phyloP scores from a whole-genome alignment of 495 filamentous ascomycete genomes.

The Penicillium bialowiezense region DNA sequence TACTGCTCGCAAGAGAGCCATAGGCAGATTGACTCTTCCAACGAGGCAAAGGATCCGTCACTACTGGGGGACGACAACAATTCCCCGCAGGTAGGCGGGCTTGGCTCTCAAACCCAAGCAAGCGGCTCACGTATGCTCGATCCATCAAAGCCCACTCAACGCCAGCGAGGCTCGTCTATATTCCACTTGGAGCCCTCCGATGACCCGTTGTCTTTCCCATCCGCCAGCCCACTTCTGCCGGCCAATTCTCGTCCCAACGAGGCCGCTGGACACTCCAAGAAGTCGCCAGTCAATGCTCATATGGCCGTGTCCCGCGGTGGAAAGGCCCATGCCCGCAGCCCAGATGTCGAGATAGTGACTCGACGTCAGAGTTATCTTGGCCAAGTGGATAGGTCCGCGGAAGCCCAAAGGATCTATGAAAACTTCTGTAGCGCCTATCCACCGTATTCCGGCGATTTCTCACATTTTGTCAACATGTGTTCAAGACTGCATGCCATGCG shows the following conservation, averaged over 20 bases:
- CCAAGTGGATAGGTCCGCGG: conserved; percentile 13
- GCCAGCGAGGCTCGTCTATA: conserved; percentile 11
- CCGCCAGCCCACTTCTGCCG: conserved; percentile 16
- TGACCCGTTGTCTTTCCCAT: conserved; percentile 15
- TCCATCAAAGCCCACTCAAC: conserved; percentile 24
- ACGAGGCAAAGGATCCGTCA: conserved; percentile 11
- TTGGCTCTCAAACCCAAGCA: conserved; percentile 23
- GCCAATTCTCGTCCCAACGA: conserved; percentile 11
- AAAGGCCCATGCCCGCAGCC: conserved; percentile 1
- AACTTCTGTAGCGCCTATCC: conserved; percentile 58
- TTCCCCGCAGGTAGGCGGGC: conserved; percentile 14
- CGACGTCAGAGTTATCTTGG: conserved; percentile 26
- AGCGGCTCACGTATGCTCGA: conserved; percentile 21
- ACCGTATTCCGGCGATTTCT: conserved; percentile 49
- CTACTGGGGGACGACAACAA: conserved; percentile 1
- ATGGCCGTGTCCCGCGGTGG: too few species aligned
- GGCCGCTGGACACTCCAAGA: neutral
- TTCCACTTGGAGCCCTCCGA: conserved; percentile 8
- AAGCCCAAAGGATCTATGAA: conserved; percentile 37
- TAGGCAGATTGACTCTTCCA: conserved; percentile 20
- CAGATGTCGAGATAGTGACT: conserved; percentile 16
- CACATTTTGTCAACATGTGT: conserved; percentile 54
- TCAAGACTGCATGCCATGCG: conserved; percentile 50
- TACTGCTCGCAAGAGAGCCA: conserved; percentile 23
- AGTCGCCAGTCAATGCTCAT: too few species aligned